Conservation (phyloP, 768 basidiomycete genomes). For the Lentinula guzmanii region DNA sequence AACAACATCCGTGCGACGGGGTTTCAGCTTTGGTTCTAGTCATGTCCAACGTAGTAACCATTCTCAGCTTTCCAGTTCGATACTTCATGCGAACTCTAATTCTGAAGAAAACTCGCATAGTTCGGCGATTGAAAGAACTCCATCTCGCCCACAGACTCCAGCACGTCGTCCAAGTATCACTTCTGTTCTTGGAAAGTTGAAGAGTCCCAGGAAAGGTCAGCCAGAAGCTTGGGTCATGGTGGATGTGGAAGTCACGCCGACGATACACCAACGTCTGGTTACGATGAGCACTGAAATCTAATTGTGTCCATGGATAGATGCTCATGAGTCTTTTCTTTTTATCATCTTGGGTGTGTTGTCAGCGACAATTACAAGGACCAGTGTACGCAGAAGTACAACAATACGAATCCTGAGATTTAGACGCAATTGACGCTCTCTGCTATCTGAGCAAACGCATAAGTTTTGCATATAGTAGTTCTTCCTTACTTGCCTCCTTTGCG, state of each 20-base stretch:
- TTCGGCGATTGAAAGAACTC: background rate
- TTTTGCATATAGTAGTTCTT: no score
- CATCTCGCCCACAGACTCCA: constrained; percentile 1
- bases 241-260: constrained; percentile 2
- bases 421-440: no score
- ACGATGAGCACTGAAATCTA: background rate
- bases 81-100: background rate
- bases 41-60: background rate
- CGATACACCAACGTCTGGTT: background rate
- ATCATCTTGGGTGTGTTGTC: no score
- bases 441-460: no score
- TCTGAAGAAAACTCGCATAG: background rate
- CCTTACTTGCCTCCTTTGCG: no score
- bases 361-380: no score
- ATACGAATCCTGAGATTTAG: no score
- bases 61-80: background rate
- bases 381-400: no score
- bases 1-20: background rate
- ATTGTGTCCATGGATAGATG: background rate
- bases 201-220: background rate
- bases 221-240: constrained; percentile 3
- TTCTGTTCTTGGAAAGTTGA: constrained; percentile 2
- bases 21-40: constrained; percentile 3
- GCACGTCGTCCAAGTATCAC: background rate
- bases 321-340: no score